Base-by-base conservation (phyloP, 345 rosid species). In the Passiflora organensis region DNA sequence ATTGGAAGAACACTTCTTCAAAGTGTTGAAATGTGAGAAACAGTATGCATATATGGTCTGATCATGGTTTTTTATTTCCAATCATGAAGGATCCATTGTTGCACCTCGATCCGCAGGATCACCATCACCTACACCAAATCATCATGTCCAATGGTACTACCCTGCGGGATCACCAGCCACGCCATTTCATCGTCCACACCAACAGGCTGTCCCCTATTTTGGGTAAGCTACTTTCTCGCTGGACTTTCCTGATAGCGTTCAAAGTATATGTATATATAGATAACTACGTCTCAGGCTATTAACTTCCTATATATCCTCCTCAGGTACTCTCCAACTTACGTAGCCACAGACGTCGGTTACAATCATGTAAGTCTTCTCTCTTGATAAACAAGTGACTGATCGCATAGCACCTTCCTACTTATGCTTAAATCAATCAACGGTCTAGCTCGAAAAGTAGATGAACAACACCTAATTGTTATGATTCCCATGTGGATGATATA, bases 61-160 rank as follows among this genome's bases (percentile, higher is more conserved):
- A 2, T n/a, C 54, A 21, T 48, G 41, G 6, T 15, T 25, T 48
- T 9, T 12, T 32, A 28, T 16, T 22, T 32, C 17, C 49, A 23
- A 44, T 58, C 20, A 22, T 67, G 78, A 75, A 88, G 91, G 83
- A 69, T 66, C 79, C 1, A 81, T 74, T 47, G 72, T 49, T 52
- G 87, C 75, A 54, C 80, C 75, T 37, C 82, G 87, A 67, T 55
- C 80, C 60, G 53, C 80, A 32, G 60, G 83, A 60, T 48, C 81
- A 46, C 74, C 84, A 37, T 78, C 82, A 4, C 74, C 82, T 10
- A 80, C 82, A 4, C 74, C 82, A 13, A 80, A 78, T 68, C 99
- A 78, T 68, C 99, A 77, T 23, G 73, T 80, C 65, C 99, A 81
- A 56, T 86, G 95, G 96, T 86, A 84, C 51, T 91, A 86, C 53